Evolutionary conservation across 2,329 filamentous ascomycete genomes (phyloP).

Genomic region (Fusarium sambucinum): DNA sequence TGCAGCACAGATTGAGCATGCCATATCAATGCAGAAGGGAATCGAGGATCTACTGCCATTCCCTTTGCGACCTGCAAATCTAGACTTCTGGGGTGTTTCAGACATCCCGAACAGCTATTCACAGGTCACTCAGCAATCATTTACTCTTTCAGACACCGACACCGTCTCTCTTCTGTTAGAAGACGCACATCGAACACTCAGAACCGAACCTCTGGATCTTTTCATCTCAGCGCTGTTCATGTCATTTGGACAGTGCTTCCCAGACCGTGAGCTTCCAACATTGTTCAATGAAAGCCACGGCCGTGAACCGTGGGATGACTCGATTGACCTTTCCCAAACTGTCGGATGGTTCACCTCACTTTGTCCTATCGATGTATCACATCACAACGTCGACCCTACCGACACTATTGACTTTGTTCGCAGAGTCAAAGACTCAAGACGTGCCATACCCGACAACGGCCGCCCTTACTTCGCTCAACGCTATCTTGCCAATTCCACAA

Average conservation of each 20-base stretch:
- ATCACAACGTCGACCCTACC: background rate
- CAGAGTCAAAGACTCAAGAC: conserved; percentile 23
- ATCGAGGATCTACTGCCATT: conserved; percentile 9
- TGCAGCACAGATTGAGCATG: conserved; percentile 52
- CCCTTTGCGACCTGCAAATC: conserved; percentile 2
- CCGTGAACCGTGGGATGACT: conserved; percentile 52
- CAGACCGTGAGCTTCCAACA: conserved; percentile 50
- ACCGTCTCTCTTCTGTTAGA: conserved; percentile 32
- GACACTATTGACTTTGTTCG: conserved; percentile 24
- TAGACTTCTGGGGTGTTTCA: conserved; percentile 42
- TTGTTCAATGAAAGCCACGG: conserved; percentile 59
- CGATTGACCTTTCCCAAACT: conserved; percentile 54
- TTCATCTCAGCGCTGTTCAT: conserved; percentile 52
- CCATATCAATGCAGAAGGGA: conserved; percentile 6
- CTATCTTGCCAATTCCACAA: conserved; percentile 4
- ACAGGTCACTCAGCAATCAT: conserved; percentile 5
- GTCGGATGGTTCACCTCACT: conserved; percentile 63
- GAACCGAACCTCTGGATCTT: conserved; percentile 55
- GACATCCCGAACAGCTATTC: conserved; percentile 19
- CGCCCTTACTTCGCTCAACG: conserved; percentile 31
- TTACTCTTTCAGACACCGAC: conserved; percentile 12
- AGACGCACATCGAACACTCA: conserved; percentile 48
- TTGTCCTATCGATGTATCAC: conserved; percentile 48
- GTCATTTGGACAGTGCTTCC: conserved; percentile 54
- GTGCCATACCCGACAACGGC: conserved; percentile 26